These are phyloP conservation scores for Triangularia setosa DNA, from an alignment of 2,329 filamentous ascomycete species.

Conservation along the genomic window DNA sequence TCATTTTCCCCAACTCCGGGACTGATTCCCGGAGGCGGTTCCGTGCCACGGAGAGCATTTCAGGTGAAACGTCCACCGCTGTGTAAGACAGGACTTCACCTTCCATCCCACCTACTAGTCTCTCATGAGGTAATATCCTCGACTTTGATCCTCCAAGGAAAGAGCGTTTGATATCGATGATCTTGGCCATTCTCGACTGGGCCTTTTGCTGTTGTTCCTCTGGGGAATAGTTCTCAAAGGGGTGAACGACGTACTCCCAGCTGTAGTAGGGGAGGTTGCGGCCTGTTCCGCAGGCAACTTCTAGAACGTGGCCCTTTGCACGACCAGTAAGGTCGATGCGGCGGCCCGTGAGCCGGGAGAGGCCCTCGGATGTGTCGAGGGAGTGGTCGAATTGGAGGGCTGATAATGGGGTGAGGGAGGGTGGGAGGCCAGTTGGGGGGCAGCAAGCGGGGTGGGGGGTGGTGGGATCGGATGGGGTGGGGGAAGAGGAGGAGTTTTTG, in stretches of 20 bases:
- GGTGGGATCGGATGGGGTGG: constrained; percentile 38
- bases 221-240: constrained; percentile 15
- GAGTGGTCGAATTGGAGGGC: constrained; percentile 56
- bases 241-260: constrained; percentile 43
- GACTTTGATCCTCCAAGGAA: too few relatives aligned
- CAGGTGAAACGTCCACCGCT: constrained; percentile 56
- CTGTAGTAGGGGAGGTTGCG: constrained; percentile 58
- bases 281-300: constrained; percentile 61
- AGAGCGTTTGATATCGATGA: neutral
- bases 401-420: constrained; percentile 31
- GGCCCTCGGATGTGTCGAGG: constrained; percentile 54
- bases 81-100: constrained; percentile 52
- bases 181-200: neutral
- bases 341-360: constrained; percentile 52
- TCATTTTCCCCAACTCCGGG: constrained; percentile 36
- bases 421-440: constrained; percentile 28
- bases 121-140: neutral
- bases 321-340: constrained; percentile 45
- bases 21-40: constrained; percentile 45
- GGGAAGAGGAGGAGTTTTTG: constrained; percentile 44
- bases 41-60: constrained; percentile 58
- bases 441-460: constrained; percentile 16
- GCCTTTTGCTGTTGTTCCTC: constrained; percentile 13
- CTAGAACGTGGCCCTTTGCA: constrained; percentile 55
- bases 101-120: constrained; percentile 18